A percentile compares a stretch with the other conserved stretches of the same genome.
phyloP scores from a whole-genome alignment of 441 rosid genomes.

The Populus hybrid region DNA sequence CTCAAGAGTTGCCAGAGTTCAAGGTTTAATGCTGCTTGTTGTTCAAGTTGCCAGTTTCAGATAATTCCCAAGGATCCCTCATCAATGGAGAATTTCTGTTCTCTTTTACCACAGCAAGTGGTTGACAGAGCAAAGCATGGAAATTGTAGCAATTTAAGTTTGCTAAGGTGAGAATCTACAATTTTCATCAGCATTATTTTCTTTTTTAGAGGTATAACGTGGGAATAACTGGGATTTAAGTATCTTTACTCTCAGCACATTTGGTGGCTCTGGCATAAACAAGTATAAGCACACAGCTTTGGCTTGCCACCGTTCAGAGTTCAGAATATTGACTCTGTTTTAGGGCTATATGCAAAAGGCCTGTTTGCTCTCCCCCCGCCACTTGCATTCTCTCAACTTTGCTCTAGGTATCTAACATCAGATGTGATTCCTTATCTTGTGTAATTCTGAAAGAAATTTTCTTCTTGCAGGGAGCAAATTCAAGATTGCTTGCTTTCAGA shows the following conservation, averaged over 20 bases:
- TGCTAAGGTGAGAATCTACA: constrained; percentile 53
- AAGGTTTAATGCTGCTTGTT: constrained; percentile 47
- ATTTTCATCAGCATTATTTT: background rate
- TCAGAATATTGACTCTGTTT: background rate
- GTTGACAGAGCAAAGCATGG: constrained; percentile 39
- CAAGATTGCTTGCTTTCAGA: constrained; percentile 76
- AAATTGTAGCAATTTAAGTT: constrained; percentile 23
- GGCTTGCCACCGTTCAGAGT: background rate
- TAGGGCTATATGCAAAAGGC: background rate
- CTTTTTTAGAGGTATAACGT: background rate
- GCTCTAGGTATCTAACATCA: background rate
- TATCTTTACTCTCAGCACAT: background rate
- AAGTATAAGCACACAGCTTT: background rate
- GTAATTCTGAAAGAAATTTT: background rate
- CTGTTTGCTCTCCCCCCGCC: background rate
- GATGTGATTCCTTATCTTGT: background rate
- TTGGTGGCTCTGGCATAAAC: background rate
- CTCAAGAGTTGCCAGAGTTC: constrained; percentile 19
- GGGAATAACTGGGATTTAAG: background rate
- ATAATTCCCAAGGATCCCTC: constrained; percentile 70
- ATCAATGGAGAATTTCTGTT: constrained; percentile 47
- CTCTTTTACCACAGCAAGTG: constrained; percentile 55
- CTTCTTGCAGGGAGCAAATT: constrained; percentile 61
- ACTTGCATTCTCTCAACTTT: background rate
- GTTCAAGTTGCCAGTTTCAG: constrained; percentile 89